Conservation (phyloP, 2,329 filamentous ascomycete species). For the Dactylonectria macrodidyma region DNA sequence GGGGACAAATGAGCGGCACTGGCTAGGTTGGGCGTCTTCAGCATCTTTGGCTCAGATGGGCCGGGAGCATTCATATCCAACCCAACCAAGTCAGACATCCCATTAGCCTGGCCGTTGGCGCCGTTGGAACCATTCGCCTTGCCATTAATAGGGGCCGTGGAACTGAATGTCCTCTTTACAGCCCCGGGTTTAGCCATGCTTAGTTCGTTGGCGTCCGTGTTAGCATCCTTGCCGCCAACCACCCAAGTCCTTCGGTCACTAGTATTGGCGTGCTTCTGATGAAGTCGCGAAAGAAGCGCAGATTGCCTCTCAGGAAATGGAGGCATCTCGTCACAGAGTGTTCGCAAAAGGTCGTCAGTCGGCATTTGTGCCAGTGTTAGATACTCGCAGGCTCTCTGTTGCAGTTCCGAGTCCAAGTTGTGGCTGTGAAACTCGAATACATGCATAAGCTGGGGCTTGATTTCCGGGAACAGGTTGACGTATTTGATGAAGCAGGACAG, state of each 20-base stretch:
- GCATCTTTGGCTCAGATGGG: slow-evolving; percentile 68
- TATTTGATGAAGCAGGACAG: slow-evolving; percentile 97
- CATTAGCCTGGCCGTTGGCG: slow-evolving; percentile 65
- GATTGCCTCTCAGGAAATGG: slow-evolving; percentile 96
- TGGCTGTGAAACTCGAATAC: slow-evolving; percentile 95
- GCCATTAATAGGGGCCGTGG: slow-evolving; percentile 65
- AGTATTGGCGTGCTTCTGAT: slow-evolving; percentile 93
- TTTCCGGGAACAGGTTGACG: slow-evolving; percentile 97
- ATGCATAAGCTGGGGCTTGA: slow-evolving; percentile 93
- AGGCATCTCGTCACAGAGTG: slow-evolving; percentile 98
- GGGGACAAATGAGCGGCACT: slow-evolving; percentile 94
- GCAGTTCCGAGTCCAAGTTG: slow-evolving; percentile 93
- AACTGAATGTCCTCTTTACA: slow-evolving; percentile 88
- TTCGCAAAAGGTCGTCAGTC: slow-evolving; percentile 91
- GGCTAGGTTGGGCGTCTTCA: slow-evolving; percentile 86
- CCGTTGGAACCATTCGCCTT: slow-evolving; percentile 66
- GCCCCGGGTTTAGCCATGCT: slow-evolving; percentile 85
- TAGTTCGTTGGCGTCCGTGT: slow-evolving; percentile 84
- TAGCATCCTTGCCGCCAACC: slow-evolving; percentile 96
- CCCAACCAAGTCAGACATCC: slow-evolving; percentile 80
- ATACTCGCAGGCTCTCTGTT: slow-evolving; percentile 97
- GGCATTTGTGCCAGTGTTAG: slow-evolving; percentile 87
- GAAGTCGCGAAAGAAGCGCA: slow-evolving; percentile 89
- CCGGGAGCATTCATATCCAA: slow-evolving; percentile 81
- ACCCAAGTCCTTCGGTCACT: slow-evolving; percentile 98